Percentiles rank a stretch among this genome's conserved stretches.
Conservation (phyloP, 1,284 basidiomycete species). For the Cystobasidium pallidum region DNA sequence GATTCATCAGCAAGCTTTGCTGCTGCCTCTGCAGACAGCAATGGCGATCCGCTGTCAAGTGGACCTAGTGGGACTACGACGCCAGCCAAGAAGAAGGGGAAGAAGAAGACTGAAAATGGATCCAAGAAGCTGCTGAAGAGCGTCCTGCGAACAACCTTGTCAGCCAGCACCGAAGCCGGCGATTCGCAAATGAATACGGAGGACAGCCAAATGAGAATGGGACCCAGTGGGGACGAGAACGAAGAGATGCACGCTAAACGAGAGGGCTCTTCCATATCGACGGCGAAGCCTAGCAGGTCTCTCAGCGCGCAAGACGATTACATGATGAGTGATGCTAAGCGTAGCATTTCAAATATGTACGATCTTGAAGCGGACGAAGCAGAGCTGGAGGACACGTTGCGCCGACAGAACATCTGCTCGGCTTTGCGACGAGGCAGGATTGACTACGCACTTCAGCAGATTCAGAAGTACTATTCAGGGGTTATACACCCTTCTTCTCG, state of each 20-base stretch:
- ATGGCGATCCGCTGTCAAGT: not conserved
- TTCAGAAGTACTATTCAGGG: constrained; percentile 63
- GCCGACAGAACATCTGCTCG: constrained; percentile 70
- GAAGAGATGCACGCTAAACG: constrained; percentile 5
- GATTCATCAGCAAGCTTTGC: constrained; percentile 19
- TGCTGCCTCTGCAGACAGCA: not conserved
- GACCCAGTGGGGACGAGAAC: not conserved
- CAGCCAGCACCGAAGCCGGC: not conserved
- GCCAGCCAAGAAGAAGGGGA: constrained; percentile 25
- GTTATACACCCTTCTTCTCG: constrained; percentile 59
- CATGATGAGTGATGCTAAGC: constrained; percentile 8
- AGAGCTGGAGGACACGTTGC: constrained; percentile 24
- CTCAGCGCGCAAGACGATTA: constrained; percentile 12
- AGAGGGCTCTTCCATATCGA: not conserved
- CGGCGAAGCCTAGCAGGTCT: not conserved
- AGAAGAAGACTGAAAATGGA: constrained; percentile 13
- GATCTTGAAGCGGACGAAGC: constrained; percentile 30
- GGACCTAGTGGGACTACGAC: constrained; percentile 13
- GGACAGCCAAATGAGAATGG: not conserved
- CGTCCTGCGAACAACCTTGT: constrained; percentile 16
- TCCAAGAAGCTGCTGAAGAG: constrained; percentile 37
- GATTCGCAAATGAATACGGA: constrained; percentile 1
- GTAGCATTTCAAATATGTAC: not conserved
- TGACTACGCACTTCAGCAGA: constrained; percentile 67
- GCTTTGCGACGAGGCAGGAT: constrained; percentile 71